phyloP scores from a whole-genome alignment of 2,329 filamentous ascomycete genomes.

The Clonostachys sp. region DNA sequence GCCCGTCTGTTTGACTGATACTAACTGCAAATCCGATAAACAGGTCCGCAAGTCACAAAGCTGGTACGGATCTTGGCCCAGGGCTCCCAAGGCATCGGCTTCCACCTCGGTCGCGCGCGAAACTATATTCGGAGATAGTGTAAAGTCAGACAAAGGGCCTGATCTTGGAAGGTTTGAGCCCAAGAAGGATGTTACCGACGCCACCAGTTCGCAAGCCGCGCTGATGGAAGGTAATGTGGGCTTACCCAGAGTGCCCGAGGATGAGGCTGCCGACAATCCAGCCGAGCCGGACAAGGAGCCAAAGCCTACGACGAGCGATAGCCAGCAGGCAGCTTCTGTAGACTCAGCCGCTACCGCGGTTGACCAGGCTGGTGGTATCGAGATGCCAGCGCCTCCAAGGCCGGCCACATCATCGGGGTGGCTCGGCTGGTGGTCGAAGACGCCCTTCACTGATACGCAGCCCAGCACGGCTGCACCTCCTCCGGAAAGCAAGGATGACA shows the following conservation, averaged over 20 bases:
- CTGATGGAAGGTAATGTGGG: neutral
- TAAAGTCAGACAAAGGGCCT: constrained; percentile 35
- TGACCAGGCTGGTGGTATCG: neutral
- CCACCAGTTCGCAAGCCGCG: neutral
- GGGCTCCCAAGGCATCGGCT: constrained; percentile 48
- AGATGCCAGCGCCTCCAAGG: constrained; percentile 1
- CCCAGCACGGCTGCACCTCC: neutral
- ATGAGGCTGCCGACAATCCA: neutral
- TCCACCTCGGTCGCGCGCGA: constrained; percentile 58
- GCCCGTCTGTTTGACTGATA: neutral
- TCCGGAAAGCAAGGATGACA: constrained; percentile 5
- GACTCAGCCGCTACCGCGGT: neutral
- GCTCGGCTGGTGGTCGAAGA: constrained; percentile 46
- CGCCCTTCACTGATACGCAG: constrained; percentile 16
- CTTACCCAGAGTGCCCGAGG: neutral
- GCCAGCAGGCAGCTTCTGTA: neutral
- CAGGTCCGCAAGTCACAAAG: constrained; percentile 49
- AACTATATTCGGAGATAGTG: constrained; percentile 53
- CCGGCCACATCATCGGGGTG: constrained; percentile 39
- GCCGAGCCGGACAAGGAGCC: neutral
- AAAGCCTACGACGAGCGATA: neutral
- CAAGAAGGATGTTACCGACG: constrained; percentile 14
- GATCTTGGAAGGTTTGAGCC: constrained; percentile 34
- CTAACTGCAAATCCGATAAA: neutral
- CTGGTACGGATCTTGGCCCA: constrained; percentile 62